Conservation (phyloP, 805 yeast species). For the Kurtzmaniella fragi region DNA sequence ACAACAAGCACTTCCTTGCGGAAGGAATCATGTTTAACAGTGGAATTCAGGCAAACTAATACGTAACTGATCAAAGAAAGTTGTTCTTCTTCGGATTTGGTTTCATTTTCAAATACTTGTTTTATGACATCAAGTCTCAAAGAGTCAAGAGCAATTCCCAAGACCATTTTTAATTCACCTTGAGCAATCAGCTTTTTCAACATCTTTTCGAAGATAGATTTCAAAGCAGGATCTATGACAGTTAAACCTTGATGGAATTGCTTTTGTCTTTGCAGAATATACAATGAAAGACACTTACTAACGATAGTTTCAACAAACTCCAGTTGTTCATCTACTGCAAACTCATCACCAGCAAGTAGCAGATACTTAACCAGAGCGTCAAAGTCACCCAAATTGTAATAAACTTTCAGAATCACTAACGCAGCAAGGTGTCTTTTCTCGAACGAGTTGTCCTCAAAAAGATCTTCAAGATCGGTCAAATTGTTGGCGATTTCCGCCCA, state of each 20-base stretch:
- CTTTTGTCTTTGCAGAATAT: constrained; percentile 60
- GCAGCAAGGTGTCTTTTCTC: constrained; percentile 83
- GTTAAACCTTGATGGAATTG: constrained; percentile 19
- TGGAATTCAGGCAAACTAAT: constrained; percentile 61
- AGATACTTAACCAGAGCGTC: constrained; percentile 88
- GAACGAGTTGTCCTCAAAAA: constrained; percentile 80
- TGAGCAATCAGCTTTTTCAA: constrained; percentile 67
- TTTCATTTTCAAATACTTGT: constrained; percentile 42
- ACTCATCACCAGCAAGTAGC: constrained; percentile 74
- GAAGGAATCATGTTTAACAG: constrained; percentile 56
- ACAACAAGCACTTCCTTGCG: constrained; percentile 59
- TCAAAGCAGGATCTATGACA: constrained; percentile 56
- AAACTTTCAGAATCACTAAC: constrained; percentile 81
- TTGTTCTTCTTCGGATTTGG: constrained; percentile 44
- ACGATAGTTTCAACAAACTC: constrained; percentile 92
- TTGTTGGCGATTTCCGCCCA: constrained; percentile 98
- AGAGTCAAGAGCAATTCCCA: constrained; percentile 89
- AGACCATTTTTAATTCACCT: constrained; percentile 72
- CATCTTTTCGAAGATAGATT: constrained; percentile 79
- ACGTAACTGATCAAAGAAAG: constrained; percentile 65
- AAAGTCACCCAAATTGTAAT: constrained; percentile 89
- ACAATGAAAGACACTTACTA: constrained; percentile 84
- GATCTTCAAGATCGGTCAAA: constrained; percentile 81
- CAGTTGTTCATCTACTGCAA: constrained; percentile 68
- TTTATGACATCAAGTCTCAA: constrained; percentile 79